Percentiles rank a stretch among this genome's conserved stretches.
Conservation (phyloP, 75 land plant species). For the Pseudotsuga menziesii region DNA sequence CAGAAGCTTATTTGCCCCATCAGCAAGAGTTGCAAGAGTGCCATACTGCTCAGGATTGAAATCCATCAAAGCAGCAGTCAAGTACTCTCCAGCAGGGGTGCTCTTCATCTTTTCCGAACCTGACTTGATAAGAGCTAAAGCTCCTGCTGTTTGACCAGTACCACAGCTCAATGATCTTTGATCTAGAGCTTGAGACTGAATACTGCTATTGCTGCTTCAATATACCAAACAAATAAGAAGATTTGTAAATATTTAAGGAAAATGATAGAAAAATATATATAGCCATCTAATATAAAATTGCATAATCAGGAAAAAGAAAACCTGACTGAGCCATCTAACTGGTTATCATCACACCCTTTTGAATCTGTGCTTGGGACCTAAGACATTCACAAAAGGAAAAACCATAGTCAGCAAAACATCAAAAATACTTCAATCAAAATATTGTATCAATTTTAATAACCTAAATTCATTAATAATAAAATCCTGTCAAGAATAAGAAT, state of each 20-base stretch:
- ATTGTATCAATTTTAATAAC: not conserved
- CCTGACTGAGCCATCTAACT: slow-evolving; percentile 37
- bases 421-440: not conserved
- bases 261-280: not conserved
- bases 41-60: slow-evolving; percentile 97
- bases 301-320: slow-evolving; percentile 17
- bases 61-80: slow-evolving; percentile 84
- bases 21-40: slow-evolving; percentile 79
- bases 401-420: not conserved
- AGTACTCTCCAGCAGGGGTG: slow-evolving; percentile 97
- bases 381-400: not conserved
- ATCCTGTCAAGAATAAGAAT: not conserved
- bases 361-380: slow-evolving; percentile 44
- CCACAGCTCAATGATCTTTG: slow-evolving; percentile 26
- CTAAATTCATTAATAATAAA: not conserved
- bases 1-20: slow-evolving; percentile 98
- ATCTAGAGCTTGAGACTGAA: slow-evolving; percentile 28
- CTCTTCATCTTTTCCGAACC: slow-evolving; percentile 62
- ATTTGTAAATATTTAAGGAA: not conserved
- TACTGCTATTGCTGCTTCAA: slow-evolving; percentile 31
- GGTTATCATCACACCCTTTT: slow-evolving; percentile 19
- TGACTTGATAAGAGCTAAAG: slow-evolving; percentile 64
- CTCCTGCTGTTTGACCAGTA: slow-evolving; percentile 35
- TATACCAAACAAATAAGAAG: slow-evolving; percentile 1
- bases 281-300: not conserved